A percentile compares a stretch with the other conserved stretches of the same genome.
phyloP scores from a whole-genome alignment of 1,139 yeast species.

The Tardiomyces depauwii region DNA sequence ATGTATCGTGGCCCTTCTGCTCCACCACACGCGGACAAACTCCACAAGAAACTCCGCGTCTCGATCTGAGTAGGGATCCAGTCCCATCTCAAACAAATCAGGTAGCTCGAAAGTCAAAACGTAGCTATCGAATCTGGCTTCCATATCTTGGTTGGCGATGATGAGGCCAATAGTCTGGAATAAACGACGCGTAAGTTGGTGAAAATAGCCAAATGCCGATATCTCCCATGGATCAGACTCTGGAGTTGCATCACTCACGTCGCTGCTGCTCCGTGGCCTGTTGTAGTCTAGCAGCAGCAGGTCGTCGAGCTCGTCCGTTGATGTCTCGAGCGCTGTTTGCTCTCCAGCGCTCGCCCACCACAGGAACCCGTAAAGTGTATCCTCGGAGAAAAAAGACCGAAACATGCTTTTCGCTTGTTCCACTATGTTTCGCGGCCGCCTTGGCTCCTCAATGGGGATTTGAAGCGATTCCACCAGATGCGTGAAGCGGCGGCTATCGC shows the following conservation, averaged over 20 bases:
- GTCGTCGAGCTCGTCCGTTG: conserved; percentile 27
- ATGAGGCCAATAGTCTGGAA: conserved; percentile 12
- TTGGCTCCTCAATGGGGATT: not conserved
- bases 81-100: conserved; percentile 60
- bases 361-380: conserved; percentile 37
- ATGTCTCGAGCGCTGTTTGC: conserved; percentile 19
- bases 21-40: conserved; percentile 49
- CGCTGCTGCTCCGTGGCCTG: no score
- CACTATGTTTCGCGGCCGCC: no score
- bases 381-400: conserved; percentile 1
- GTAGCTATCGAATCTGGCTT: conserved; percentile 1
- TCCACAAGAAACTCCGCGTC: conserved; percentile 48
- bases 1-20: conserved; percentile 22
- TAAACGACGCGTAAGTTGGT: conserved; percentile 17
- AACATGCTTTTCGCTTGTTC: not conserved
- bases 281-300: no score
- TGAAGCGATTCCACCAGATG: conserved; percentile 12
- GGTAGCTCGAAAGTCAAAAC: conserved; percentile 10
- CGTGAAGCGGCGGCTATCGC: conserved; percentile 20
- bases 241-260: no score
- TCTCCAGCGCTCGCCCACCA: conserved; percentile 88
- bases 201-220: conserved; percentile 20
- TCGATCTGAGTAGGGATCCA: conserved; percentile 53
- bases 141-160: conserved; percentile 11
- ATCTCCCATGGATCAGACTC: conserved; percentile 13